These are phyloP conservation scores for Hymenoscyphus fructigenus DNA, from an alignment of 2,329 filamentous ascomycete genomes.

Conservation along the genomic window DNA sequence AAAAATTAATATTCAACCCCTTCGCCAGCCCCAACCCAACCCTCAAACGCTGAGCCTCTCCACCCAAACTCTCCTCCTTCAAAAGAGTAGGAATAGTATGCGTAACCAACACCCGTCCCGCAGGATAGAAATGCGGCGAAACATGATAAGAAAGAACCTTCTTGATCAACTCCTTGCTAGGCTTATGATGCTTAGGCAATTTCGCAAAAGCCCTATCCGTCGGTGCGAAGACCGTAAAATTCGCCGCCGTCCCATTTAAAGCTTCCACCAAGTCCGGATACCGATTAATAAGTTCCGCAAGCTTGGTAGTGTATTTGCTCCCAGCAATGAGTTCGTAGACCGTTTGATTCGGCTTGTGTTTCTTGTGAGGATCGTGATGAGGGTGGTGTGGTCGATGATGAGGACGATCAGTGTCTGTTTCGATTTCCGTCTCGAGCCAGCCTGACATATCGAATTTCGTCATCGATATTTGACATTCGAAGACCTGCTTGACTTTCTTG, in stretches of 20 bases:
- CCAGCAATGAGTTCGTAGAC: conserved; percentile 77
- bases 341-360: conserved; percentile 48
- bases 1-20: conserved; percentile 74
- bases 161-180: conserved; percentile 68
- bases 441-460: conserved; percentile 35
- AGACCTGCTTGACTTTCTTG: conserved; percentile 25
- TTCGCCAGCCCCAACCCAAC: conserved; percentile 58
- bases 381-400: conserved; percentile 27
- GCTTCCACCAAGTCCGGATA: conserved; percentile 69
- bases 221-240: conserved; percentile 81
- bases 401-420: conserved; percentile 24
- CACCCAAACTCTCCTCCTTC: conserved; percentile 58
- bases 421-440: conserved; percentile 38
- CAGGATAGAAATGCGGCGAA: conserved; percentile 64
- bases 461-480: conserved; percentile 35
- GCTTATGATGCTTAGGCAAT: conserved; percentile 52
- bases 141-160: conserved; percentile 74
- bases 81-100: conserved; percentile 75
- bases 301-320: conserved; percentile 74
- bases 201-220: conserved; percentile 72
- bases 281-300: conserved; percentile 72
- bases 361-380: conserved; percentile 29
- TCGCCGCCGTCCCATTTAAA: conserved; percentile 71
- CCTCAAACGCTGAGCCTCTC: conserved; percentile 69
- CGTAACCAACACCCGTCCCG: conserved; percentile 61